These are phyloP conservation scores for Diaporthe longicolla DNA, from an alignment of 2,329 filamentous ascomycete species.

Conservation along the genomic window DNA sequence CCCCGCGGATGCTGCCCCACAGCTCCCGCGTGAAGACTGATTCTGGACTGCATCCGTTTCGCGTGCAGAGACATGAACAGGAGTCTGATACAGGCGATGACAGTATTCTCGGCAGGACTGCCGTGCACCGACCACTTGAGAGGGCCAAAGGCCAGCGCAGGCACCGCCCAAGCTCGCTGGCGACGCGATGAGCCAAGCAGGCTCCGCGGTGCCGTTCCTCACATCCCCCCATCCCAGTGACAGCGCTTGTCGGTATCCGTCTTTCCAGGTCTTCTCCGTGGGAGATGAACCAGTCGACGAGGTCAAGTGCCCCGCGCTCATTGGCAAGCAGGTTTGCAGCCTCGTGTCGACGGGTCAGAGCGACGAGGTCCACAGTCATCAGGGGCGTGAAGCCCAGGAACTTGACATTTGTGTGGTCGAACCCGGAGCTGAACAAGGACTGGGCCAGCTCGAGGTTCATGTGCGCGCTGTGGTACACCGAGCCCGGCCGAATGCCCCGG, in stretches of 20 bases:
- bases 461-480: slow-evolving; percentile 3
- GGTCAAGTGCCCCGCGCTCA: neutral
- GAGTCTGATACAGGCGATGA: neutral
- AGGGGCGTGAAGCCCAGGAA: neutral
- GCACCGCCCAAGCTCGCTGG: slow-evolving; percentile 13
- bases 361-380: slow-evolving; percentile 3
- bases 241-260: neutral
- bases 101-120: neutral
- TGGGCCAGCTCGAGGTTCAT: slow-evolving; percentile 9
- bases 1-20: neutral
- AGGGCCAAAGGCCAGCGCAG: neutral
- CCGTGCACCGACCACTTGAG: neutral
- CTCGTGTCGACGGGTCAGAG: neutral
- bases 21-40: neutral
- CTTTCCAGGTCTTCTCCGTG: neutral
- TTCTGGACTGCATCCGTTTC: neutral
- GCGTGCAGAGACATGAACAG: neutral
- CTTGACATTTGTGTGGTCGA: neutral
- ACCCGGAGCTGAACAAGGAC: neutral
- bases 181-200: neutral
- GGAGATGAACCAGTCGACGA: neutral
- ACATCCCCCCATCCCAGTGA: neutral
- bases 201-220: neutral
- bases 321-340: neutral
- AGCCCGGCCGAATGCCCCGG: neutral